These are phyloP conservation scores for Phaeolepiota aurea DNA, from an alignment of 768 basidiomycete genomes.

Conservation along the genomic window DNA sequence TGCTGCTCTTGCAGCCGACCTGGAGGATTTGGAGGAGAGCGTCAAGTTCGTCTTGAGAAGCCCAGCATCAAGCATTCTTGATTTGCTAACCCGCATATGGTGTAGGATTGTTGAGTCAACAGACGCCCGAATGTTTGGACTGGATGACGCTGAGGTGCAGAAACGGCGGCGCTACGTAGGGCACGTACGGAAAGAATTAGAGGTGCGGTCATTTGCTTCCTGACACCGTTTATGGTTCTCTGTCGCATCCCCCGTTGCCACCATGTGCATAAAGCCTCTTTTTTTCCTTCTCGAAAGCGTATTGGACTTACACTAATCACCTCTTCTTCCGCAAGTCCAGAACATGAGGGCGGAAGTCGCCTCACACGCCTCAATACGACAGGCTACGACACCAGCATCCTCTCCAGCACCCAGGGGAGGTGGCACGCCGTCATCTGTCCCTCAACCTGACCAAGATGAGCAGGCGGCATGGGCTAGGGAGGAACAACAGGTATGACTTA, in stretches of 20 bases:
- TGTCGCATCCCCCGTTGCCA: no score
- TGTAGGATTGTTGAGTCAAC: constrained; percentile 79
- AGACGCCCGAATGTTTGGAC: constrained; percentile 77
- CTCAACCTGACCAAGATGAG: constrained; percentile 40
- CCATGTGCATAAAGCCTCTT: constrained; percentile 1
- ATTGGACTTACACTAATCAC: constrained; percentile 14
- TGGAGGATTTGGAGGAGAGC: constrained; percentile 91
- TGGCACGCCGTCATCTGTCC: constrained; percentile 23
- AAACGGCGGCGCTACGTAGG: constrained; percentile 70
- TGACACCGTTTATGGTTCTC: no score
- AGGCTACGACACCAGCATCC: constrained; percentile 9
- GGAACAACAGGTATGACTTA: constrained; percentile 67
- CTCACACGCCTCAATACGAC: constrained; percentile 12
- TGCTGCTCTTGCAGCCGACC: constrained; percentile 71
- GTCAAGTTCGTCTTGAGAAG: constrained; percentile 71
- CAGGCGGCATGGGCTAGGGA: constrained; percentile 77
- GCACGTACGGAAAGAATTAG: constrained; percentile 66
- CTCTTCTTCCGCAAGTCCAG: constrained; percentile 42
- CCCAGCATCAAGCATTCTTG: not conserved
- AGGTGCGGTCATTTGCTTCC: constrained; percentile 68
- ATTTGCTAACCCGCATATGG: not conserved
- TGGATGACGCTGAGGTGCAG: constrained; percentile 71
- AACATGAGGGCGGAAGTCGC: constrained; percentile 63
- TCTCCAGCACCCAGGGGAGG: constrained; percentile 13
- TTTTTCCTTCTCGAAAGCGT: not conserved